These are phyloP conservation scores for Mucor sp. DNA, from an alignment of 371 early-diverging fungal species.

Conservation along the genomic window DNA sequence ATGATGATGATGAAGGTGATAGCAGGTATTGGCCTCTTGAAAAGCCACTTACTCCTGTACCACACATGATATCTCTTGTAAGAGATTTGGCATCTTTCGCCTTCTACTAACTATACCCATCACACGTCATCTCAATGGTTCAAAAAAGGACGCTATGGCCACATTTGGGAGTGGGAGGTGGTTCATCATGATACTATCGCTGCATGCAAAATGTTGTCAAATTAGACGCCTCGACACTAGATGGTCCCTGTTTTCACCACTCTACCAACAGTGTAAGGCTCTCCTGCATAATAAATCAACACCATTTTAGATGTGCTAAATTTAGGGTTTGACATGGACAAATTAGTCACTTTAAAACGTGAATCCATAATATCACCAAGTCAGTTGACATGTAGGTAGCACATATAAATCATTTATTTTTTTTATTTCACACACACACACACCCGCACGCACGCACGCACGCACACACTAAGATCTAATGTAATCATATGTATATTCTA, in stretches of 20 bases:
- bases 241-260: no score
- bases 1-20: background rate
- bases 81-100: background rate
- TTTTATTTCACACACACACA: slow-evolving; percentile 4
- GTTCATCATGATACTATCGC: background rate
- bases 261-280: background rate
- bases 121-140: slow-evolving; percentile 6
- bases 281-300: background rate
- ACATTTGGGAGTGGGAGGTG: background rate
- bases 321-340: slow-evolving; percentile 11
- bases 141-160: slow-evolving; percentile 17
- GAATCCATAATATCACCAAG: background rate
- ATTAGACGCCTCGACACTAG: background rate
- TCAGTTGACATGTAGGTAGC: slow-evolving; percentile 14
- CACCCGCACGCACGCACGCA: background rate
- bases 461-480: background rate
- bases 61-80: slow-evolving; percentile 6
- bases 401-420: background rate
- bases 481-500: slow-evolving; percentile 14
- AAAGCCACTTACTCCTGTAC: slow-evolving; percentile 12
- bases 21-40: background rate
- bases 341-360: slow-evolving; percentile 16
- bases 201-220: background rate
- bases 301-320: background rate
- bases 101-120: background rate